Conservation (phyloP, 495 filamentous ascomycete genomes). For the Aspergillus biplanus region DNA sequence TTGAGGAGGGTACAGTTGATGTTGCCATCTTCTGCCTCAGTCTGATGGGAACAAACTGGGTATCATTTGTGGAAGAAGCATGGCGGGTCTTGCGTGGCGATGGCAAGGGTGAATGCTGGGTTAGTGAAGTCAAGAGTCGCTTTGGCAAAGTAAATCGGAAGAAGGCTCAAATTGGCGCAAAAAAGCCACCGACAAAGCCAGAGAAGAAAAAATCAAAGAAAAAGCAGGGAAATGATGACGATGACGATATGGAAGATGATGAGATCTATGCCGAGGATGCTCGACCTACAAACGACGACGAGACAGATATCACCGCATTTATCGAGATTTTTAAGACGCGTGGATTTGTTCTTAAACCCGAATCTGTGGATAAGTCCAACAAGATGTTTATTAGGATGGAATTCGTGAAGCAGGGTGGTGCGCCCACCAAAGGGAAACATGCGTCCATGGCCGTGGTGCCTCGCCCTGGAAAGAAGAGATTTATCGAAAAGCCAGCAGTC, state of each 20-base stretch:
- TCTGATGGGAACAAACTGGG: conserved; percentile 98
- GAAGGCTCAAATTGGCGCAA: conserved; percentile 59
- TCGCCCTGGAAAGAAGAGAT: conserved; percentile 58
- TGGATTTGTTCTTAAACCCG: conserved; percentile 72
- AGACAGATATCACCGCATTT: conserved; percentile 88
- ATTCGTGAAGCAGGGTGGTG: conserved; percentile 75
- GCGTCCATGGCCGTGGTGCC: conserved; percentile 45
- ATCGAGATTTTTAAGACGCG: conserved; percentile 76
- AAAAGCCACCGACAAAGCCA: conserved; percentile 65
- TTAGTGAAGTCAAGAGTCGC: conserved; percentile 92
- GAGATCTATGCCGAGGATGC: conserved; percentile 54
- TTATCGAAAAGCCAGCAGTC: conserved; percentile 57
- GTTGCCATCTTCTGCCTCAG: conserved; percentile 92
- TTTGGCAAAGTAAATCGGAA: conserved; percentile 70
- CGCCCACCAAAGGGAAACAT: conserved; percentile 72
- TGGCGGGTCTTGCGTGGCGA: conserved; percentile 74
- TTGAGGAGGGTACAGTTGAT: conserved; percentile 73
- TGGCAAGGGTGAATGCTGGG: conserved; percentile 93
- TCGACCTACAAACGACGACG: conserved; percentile 45
- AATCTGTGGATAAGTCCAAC: conserved; percentile 78
- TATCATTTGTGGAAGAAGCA: conserved; percentile 94
- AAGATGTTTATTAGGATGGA: conserved; percentile 98
- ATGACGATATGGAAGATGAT: conserved; percentile 48
- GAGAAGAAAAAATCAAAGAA: conserved; percentile 53
- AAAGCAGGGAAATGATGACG: conserved; percentile 39